Evolutionary conservation across 2,329 filamentous ascomycete genomes (phyloP), one percentile per base, ranked within the genome.

Genomic region (Magnaporthiopsis poae): DNA sequence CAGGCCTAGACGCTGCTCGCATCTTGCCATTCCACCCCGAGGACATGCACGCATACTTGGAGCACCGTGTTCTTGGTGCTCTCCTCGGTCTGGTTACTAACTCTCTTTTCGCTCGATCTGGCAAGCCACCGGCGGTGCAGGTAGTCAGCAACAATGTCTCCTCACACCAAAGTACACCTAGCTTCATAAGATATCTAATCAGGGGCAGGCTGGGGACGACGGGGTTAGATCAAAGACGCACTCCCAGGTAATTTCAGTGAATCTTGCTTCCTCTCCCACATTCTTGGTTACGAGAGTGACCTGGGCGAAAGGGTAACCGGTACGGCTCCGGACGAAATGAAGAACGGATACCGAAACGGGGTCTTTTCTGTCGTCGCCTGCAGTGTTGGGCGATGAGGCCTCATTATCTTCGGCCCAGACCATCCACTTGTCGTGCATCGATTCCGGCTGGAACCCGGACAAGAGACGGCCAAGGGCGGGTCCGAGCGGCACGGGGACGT

Each of bases 81-180:
- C 18, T 62, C 15, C n/a, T 62, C 61, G 5, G 29, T 62, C 33
- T 62, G 61, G 33, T 25, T 33, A 5, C 33, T 25, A 12, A 36
- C 33, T 62, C 61, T 62, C 61, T 39, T 33, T 18, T 62, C 61
- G 21, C 61, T 36, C n/a, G 61, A 62, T 15, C 61, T 62, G 39
- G 18, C 39, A 5, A 46, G 5, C 2, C 13, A 18, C 0, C 15
- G 39, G 15, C 35, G 3, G 8, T 11, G 35, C 13, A 46, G 15
- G 35, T 13, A 46, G 15, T 62, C 3, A 33, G 61, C 61, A n/a
- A 33, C 2, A 39, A 33, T 21, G 13, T 25, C 61, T 62, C 12
- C 7, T 31, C 61, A 36, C 8, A 31, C 31, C 1, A 31, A 11
- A 2, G 18, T 27, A 62, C 25, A 62, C 25, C 9, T n/a, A 5